These are phyloP conservation scores for Torrubiella hemipterigena DNA, from an alignment of 2,329 filamentous ascomycete species.

Conservation along the genomic window DNA sequence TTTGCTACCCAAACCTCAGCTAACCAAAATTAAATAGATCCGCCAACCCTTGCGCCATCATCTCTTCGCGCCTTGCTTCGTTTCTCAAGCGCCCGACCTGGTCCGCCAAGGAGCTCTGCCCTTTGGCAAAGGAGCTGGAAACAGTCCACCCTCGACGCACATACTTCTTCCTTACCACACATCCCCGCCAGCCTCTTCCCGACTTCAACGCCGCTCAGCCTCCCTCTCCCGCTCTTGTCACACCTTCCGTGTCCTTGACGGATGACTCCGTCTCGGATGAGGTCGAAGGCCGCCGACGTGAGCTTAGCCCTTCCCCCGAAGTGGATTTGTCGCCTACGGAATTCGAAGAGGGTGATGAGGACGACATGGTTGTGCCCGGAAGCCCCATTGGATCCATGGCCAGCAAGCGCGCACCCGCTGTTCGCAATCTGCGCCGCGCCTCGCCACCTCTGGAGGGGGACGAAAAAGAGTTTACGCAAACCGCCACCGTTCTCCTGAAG, in stretches of 20 bases:
- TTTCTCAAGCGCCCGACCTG: constrained; percentile 81
- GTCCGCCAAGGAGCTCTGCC: constrained; percentile 70
- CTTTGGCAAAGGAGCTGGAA: constrained; percentile 85
- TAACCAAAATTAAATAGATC: constrained; percentile 48
- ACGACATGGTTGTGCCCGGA: constrained; percentile 45
- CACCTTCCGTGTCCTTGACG: constrained; percentile 65
- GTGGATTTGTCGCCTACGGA: constrained; percentile 82
- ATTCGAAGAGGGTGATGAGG: constrained; percentile 63
- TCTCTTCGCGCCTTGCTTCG: constrained; percentile 79
- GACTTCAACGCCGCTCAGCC: constrained; percentile 20
- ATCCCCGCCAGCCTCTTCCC: constrained; percentile 69
- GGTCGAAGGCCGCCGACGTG: constrained; percentile 53
- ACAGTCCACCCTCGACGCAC: constrained; percentile 86
- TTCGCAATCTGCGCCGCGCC: constrained; percentile 46
- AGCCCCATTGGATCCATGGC: constrained; percentile 56
- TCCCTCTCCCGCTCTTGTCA: constrained; percentile 46
- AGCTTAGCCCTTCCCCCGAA: constrained; percentile 83
- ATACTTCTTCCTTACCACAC: constrained; percentile 93
- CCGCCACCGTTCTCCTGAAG: constrained; percentile 71
- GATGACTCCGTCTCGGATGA: constrained; percentile 51
- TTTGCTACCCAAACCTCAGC: constrained; percentile 10
- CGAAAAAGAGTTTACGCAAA: constrained; percentile 94
- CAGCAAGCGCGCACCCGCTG: constrained; percentile 25
- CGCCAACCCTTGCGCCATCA: constrained; percentile 87
- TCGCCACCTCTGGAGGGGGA: constrained; percentile 88